phyloP scores from a whole-genome alignment of 345 rosid genomes.

The Rhizophora apiculata region DNA sequence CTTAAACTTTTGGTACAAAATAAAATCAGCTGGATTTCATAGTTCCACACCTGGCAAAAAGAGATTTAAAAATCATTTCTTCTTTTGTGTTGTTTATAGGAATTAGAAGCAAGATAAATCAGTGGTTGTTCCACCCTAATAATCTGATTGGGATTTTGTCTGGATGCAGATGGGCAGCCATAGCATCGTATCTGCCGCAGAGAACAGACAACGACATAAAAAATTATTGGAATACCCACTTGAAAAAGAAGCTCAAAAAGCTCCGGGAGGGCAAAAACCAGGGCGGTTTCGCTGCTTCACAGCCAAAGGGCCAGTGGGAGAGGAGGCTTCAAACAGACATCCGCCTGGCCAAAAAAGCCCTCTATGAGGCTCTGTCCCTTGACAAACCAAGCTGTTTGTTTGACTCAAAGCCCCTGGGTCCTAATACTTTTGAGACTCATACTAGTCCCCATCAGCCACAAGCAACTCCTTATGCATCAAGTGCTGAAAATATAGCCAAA shows the following conservation, averaged over 20 bases:
- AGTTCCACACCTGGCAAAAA: background rate
- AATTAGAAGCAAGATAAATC: background rate
- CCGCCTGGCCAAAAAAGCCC: slow-evolving; percentile 76
- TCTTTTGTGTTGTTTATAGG: background rate
- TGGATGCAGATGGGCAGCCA: slow-evolving; percentile 86
- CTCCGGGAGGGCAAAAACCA: slow-evolving; percentile 34
- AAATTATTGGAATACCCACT: slow-evolving; percentile 87
- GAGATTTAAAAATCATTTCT: background rate
- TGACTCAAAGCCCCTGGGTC: slow-evolving; percentile 15
- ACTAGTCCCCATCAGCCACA: slow-evolving; percentile 7
- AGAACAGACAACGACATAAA: slow-evolving; percentile 92
- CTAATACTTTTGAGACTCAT: background rate
- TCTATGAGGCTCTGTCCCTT: slow-evolving; percentile 69
- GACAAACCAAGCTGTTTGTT: slow-evolving; percentile 31
- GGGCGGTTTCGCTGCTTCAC: slow-evolving; percentile 37
- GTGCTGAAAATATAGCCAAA: slow-evolving; percentile 64
- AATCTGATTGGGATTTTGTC: background rate
- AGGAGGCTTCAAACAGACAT: slow-evolving; percentile 85
- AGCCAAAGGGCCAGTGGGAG: slow-evolving; percentile 72
- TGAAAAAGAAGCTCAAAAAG: slow-evolving; percentile 74
- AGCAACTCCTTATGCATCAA: slow-evolving; percentile 48
- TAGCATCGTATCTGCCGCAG: slow-evolving; percentile 93
- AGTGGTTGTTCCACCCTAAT: background rate
- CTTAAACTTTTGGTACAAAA: too few species aligned
- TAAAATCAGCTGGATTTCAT: too few species aligned